Evolutionary conservation across 495 filamentous ascomycete species (phyloP), one percentile per base, ranked within the genome.

Genomic region (Daldinia childiae): DNA sequence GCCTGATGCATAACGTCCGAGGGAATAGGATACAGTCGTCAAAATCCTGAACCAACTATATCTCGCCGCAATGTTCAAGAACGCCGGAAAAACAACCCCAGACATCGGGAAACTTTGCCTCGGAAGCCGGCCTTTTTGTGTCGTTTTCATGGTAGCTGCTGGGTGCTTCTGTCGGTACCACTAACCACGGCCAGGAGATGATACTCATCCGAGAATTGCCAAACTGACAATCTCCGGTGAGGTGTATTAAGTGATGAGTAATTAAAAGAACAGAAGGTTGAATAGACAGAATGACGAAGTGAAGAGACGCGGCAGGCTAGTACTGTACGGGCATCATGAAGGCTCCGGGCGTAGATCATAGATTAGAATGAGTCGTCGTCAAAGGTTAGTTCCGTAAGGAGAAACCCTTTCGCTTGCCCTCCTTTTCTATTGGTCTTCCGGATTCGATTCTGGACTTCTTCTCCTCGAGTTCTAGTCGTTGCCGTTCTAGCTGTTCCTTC

Each of bases 401-500:
- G 87, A 99, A 99, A 51, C 95, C 95, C 91, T 98, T 98, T 84
- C 92, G 88, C 85, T 90, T 91, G 83, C 92, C 91, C 86, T 97
- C 94, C 85, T 98, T 93, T 86, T 98, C 95, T 85, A 98, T 82
- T 63, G 96, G 96, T 74, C 95, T 86, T 76, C 95, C 95, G 76
- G 88, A 97, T 82, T 99, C 95, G 83, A 99, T 83, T 70, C 95
- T 89, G 58, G 85, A 72, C 84, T 98, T 99, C 91, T 99, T 99
- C 79, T 99, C 95, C 77, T 99, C 95, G 74, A 99, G 87, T 80
- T 99, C 95, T 79, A 87, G 78, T 78, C 94, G 90, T 84, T 98
- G 96, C 67, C 93, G 88, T 75, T 99, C 96, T 66, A 99, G 88
- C 82, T 98, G 95, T 73, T 99, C 95, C 87, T 98, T 99, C 95